Conservation (phyloP, 2,329 filamentous ascomycete species). For the Malbranchea zuffiana region DNA sequence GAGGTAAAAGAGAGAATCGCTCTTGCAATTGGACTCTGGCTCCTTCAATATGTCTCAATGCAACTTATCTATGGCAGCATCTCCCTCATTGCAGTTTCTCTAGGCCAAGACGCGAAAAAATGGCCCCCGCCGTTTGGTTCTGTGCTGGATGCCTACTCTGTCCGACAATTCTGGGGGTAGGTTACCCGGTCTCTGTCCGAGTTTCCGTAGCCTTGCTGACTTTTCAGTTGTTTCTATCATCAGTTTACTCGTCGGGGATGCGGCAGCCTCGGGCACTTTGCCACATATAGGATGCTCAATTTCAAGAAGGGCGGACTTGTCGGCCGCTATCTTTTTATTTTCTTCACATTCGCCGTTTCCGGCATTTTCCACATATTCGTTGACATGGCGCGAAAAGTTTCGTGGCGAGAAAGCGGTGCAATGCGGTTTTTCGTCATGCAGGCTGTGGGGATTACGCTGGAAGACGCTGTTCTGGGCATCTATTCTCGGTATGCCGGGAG, state of each 20-base stretch:
- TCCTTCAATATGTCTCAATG: background rate
- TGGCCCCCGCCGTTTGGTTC: slow-evolving; percentile 4
- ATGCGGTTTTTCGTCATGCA: slow-evolving; percentile 4
- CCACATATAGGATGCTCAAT: background rate
- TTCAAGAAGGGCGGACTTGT: background rate
- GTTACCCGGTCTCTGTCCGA: background rate
- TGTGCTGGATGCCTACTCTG: background rate
- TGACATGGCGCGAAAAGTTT: background rate
- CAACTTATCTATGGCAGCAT: slow-evolving; percentile 1
- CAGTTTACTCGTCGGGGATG: background rate
- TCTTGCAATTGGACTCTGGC: background rate
- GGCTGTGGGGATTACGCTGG: background rate
- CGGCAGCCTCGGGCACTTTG: background rate
- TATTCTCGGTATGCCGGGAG: background rate
- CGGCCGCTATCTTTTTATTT: background rate
- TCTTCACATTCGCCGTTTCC: background rate
- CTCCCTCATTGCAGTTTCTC: background rate
- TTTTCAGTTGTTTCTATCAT: slow-evolving; percentile 1
- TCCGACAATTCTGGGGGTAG: slow-evolving; percentile 1
- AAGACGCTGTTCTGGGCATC: background rate
- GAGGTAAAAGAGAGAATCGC: background rate
- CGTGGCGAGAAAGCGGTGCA: background rate
- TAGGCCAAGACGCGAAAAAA: background rate
- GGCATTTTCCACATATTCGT: background rate
- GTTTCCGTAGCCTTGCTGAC: background rate